phyloP scores from a whole-genome alignment of 345 rosid genomes.

The Eutrema japonicum region DNA sequence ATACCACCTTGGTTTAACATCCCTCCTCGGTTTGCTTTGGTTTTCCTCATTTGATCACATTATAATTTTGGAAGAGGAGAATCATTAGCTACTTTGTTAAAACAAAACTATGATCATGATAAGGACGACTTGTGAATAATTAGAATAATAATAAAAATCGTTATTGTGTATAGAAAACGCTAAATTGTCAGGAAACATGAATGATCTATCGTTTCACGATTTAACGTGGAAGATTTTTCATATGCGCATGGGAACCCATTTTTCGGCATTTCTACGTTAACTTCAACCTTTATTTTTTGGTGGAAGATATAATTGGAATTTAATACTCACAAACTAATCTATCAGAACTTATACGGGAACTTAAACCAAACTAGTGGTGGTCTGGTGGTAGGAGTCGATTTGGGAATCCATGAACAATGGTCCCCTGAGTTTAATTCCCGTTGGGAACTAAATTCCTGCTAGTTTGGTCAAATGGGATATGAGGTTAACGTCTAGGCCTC shows the following conservation, averaged over 20 bases:
- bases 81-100: conserved; percentile 34
- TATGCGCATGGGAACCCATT: conserved; percentile 38
- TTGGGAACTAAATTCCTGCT: no score
- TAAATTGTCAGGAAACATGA: conserved; percentile 37
- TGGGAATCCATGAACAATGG: no score
- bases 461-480: no score
- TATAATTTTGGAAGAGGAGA: conserved; percentile 6
- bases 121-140: conserved; percentile 18
- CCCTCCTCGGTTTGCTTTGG: conserved; percentile 10
- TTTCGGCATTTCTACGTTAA: conserved; percentile 26
- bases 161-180: conserved; percentile 26
- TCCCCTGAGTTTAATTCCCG: no score
- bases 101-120: conserved; percentile 25
- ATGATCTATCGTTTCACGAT: conserved; percentile 38
- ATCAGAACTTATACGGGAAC: background rate
- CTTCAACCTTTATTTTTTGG: background rate
- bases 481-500: no score
- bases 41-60: conserved; percentile 12
- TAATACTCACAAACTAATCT: background rate
- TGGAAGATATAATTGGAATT: background rate
- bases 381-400: no score
- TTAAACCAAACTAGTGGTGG: no score
- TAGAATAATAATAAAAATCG: conserved; percentile 16
- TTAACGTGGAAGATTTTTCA: conserved; percentile 32
- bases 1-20: conserved; percentile 1